Evolutionary conservation across 2,329 filamentous ascomycete genomes (phyloP).

Genomic region (Colletotrichum horii): DNA sequence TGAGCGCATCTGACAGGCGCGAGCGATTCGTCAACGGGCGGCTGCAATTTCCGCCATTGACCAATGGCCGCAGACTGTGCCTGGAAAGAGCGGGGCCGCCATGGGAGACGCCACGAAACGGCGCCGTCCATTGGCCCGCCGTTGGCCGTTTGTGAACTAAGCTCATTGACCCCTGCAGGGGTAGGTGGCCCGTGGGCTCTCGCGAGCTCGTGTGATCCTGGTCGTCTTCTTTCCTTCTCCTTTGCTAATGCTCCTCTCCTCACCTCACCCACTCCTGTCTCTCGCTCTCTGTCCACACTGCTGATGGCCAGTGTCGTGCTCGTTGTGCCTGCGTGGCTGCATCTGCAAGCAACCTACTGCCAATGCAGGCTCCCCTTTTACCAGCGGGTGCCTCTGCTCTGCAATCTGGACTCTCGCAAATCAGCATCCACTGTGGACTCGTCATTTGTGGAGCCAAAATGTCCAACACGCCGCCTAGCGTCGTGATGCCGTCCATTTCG

Average conservation of each 20-base stretch:
- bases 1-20: constrained; percentile 17
- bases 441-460: background rate
- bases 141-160: constrained; percentile 18
- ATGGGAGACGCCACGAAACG: background rate
- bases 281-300: background rate
- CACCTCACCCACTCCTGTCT: background rate
- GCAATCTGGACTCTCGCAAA: constrained; percentile 18
- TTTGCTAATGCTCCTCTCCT: background rate
- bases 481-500: constrained; percentile 18
- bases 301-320: background rate
- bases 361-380: constrained; percentile 4
- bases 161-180: constrained; percentile 15
- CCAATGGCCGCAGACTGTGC: background rate
- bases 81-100: background rate
- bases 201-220: constrained; percentile 7
- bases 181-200: background rate
- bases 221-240: background rate
- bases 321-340: background rate
- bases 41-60: constrained; percentile 19
- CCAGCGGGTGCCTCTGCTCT: background rate
- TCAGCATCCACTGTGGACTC: constrained; percentile 3
- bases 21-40: constrained; percentile 17
- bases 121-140: constrained; percentile 11
- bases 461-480: constrained; percentile 6
- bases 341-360: background rate